Percentiles rank a stretch among this genome's conserved stretches.
Conservation (phyloP, 305 asterid genomes). For the Withania somnifera region DNA sequence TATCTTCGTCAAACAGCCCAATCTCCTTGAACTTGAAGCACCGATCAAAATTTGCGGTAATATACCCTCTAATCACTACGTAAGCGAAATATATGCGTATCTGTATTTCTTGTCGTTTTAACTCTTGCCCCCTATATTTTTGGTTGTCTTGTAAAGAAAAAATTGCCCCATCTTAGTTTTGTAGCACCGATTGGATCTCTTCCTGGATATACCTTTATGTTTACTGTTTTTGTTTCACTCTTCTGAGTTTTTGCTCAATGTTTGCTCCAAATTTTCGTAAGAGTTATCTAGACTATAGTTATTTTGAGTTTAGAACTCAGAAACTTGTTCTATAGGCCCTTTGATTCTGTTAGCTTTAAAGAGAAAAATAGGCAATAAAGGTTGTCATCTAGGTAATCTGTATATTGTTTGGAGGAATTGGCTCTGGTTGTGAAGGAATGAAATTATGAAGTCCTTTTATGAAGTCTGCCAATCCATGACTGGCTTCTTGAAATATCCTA, state of each 20-base stretch:
- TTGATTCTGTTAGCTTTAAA: neutral
- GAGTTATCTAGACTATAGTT: neutral
- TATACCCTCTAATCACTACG: neutral
- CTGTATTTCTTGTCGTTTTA: neutral
- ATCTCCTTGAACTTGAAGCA: constrained; percentile 91
- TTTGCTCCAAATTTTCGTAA: neutral
- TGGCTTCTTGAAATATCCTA: neutral
- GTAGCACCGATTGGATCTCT: neutral
- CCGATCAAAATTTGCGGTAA: constrained; percentile 93
- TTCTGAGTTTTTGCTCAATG: neutral
- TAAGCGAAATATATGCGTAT: neutral
- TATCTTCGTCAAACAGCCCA: constrained; percentile 70
- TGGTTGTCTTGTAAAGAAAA: neutral
- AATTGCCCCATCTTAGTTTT: neutral
- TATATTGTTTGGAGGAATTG: neutral
- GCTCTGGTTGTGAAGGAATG: neutral
- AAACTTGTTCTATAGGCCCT: neutral
- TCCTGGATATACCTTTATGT: neutral
- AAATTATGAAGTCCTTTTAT: neutral
- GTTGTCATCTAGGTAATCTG: neutral
- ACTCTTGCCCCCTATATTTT: too few species aligned
- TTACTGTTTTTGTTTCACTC: neutral
- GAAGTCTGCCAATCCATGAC: neutral
- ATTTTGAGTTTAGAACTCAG: neutral
- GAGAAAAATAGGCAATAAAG: neutral